These are phyloP conservation scores for Microcera coccophila DNA, from an alignment of 2,329 filamentous ascomycete genomes.

Conservation along the genomic window DNA sequence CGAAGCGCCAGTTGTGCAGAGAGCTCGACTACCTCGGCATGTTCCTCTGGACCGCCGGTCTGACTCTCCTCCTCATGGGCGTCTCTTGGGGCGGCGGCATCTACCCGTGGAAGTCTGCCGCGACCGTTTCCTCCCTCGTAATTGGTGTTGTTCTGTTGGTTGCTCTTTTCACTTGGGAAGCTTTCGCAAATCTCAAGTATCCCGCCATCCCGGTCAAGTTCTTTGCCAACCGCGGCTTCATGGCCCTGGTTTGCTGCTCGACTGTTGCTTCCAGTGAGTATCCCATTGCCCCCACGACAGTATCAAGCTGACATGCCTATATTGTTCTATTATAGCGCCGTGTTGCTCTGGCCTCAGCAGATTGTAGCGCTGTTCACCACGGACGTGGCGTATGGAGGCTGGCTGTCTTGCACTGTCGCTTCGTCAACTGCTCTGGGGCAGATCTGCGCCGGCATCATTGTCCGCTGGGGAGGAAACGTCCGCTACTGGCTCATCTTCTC, in stretches of 20 bases:
- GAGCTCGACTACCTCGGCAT: slow-evolving; percentile 43
- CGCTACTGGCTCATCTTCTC: slow-evolving; percentile 36
- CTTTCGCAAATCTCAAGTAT: slow-evolving; percentile 33
- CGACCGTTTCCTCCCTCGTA: slow-evolving; percentile 37
- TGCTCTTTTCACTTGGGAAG: slow-evolving; percentile 36
- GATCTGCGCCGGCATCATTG: slow-evolving; percentile 29
- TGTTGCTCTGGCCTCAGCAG: slow-evolving; percentile 36
- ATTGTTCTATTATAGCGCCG: slow-evolving; percentile 22
- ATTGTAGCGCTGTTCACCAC: slow-evolving; percentile 33
- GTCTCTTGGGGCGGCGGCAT: slow-evolving; percentile 42
- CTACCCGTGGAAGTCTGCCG: slow-evolving; percentile 41
- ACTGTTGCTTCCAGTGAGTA: slow-evolving; percentile 32
- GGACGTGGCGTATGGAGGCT: slow-evolving; percentile 33
- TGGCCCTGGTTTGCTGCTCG: slow-evolving; percentile 33
- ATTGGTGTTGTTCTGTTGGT: slow-evolving; percentile 33
- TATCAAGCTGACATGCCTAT: not conserved
- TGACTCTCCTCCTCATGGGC: slow-evolving; percentile 44
- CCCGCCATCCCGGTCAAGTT: slow-evolving; percentile 36
- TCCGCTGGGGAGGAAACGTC: slow-evolving; percentile 34
- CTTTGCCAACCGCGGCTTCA: slow-evolving; percentile 36
- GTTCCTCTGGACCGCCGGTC: slow-evolving; percentile 42
- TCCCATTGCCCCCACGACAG: not conserved
- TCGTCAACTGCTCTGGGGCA: slow-evolving; percentile 34
- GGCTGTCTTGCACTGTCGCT: slow-evolving; percentile 36
- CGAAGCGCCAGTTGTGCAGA: slow-evolving; percentile 32